phyloP scores from a whole-genome alignment of 2,329 filamentous ascomycete species.

The Aciculosporium take region DNA sequence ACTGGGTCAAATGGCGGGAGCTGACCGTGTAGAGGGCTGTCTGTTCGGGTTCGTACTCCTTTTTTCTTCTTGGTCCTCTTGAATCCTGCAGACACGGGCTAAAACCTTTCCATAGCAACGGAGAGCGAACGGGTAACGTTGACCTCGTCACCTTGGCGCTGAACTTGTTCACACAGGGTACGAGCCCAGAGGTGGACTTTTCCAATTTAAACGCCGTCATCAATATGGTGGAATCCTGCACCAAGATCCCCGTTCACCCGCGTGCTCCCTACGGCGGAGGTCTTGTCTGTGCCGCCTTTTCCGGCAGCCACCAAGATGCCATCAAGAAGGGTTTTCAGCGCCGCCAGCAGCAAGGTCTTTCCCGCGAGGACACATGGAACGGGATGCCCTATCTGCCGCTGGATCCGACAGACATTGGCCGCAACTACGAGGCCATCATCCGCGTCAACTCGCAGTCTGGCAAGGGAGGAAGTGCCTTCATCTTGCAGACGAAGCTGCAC shows the following conservation, averaged over 20 bases:
- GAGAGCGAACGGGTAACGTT: constrained; percentile 89
- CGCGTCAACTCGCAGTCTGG: constrained; percentile 94
- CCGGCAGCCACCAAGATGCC: constrained; percentile 84
- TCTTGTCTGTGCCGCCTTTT: constrained; percentile 63
- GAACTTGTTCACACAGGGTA: constrained; percentile 89
- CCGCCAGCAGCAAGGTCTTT: constrained; percentile 46
- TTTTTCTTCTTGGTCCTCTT: constrained; percentile 18
- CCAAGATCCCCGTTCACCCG: constrained; percentile 44
- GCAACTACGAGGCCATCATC: constrained; percentile 96
- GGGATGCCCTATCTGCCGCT: constrained; percentile 76
- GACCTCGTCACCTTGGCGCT: constrained; percentile 84
- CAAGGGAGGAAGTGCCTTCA: constrained; percentile 89
- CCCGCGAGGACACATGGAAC: constrained; percentile 58
- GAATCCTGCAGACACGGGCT: background rate
- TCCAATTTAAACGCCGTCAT: constrained; percentile 79
- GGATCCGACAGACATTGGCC: constrained; percentile 83
- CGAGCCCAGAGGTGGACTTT: constrained; percentile 76
- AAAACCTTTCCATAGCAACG: constrained; percentile 44
- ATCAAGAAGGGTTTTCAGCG: constrained; percentile 82
- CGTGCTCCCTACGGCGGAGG: background rate
- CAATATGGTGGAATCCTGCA: constrained; percentile 78
- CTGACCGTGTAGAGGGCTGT: constrained; percentile 85
- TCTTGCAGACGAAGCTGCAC: constrained; percentile 76
- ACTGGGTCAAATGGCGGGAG: constrained; percentile 89
- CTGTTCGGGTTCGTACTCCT: constrained; percentile 34